Evolutionary conservation across 768 basidiomycete genomes (phyloP).

Genomic region (Boletus tomentosulus): DNA sequence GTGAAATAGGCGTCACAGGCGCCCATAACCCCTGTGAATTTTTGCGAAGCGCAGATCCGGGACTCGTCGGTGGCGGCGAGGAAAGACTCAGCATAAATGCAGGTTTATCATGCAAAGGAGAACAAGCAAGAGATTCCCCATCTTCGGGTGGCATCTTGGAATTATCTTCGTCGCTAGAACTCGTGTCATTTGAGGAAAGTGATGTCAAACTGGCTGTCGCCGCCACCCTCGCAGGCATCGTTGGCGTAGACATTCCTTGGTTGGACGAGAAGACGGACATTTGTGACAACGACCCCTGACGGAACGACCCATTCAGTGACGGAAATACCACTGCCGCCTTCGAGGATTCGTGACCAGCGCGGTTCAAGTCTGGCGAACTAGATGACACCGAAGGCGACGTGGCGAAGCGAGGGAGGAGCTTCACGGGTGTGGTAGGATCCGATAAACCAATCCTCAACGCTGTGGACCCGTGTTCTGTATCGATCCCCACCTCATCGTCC

Average conservation of each 20-base stretch:
- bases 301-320: constrained; percentile 23
- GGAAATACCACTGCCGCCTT: constrained; percentile 19
- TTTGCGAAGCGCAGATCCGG: constrained; percentile 13
- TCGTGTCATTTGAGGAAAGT: neutral
- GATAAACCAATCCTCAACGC: constrained; percentile 6
- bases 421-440: constrained; percentile 16
- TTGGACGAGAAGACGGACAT: neutral
- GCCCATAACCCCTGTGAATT: constrained; percentile 30
- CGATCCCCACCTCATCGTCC: constrained; percentile 15
- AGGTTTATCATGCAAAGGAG: constrained; percentile 1
- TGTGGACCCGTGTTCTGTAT: neutral
- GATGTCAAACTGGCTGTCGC: neutral
- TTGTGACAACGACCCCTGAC: constrained; percentile 8
- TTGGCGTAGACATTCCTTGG: constrained; percentile 7
- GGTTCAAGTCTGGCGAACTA: neutral
- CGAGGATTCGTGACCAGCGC: constrained; percentile 7
- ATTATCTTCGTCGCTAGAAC: neutral
- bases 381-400: neutral
- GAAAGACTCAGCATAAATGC: constrained; percentile 5
- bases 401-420: constrained; percentile 11
- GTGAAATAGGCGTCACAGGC: constrained; percentile 12
- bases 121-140: neutral
- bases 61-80: constrained; percentile 10
- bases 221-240: constrained; percentile 8
- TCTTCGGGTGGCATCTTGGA: too few species aligned